Evolutionary conservation across 1,284 basidiomycete genomes (phyloP), one percentile per base, ranked within the genome.

Genomic region (Rhodotorula sp.): DNA sequence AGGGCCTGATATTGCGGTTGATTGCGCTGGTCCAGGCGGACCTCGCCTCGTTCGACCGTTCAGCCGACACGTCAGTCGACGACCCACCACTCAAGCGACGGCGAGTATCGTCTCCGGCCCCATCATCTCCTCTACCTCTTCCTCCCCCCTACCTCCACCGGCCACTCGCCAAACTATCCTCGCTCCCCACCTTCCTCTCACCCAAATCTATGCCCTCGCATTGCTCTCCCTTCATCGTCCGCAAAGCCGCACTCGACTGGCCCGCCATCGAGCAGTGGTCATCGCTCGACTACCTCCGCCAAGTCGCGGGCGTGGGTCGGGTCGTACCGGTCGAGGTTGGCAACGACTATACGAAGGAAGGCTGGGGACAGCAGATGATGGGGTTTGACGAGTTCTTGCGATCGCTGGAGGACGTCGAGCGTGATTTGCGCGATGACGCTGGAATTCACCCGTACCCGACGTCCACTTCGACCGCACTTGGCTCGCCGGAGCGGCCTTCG

Each of bases 251-350:
- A 73, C 80, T 19, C 13, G 8, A 34, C 27, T 91, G 90, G 89
- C 88, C 89, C 9, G 90, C 91, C 3, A 79, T 90, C 67, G 84
- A 87, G 64, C 83, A 84, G 13, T 95, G 93, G 94, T 70, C 79
- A n/a, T 87, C 85, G 36, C 79, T 83, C 15, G 78, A 81, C 0
- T 95, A 96, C 78, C 84, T 97, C 1, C 83, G 84, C 30, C 80
- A 82, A 9, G 80, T 85, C 3, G 86, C 87, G 3, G 94, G 94
- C 15, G 86, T 85, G 44, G 92, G 90, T 6, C 85, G 95, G 22
- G 81, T 92, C 13, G 90, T 98, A 1, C 95, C 95, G 8, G 88
- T 98, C 17, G 95, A 99, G 80, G 82, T 95, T 34, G 95, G 95
- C 6, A 80, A 81, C 56, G 89, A 93, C 77, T 99, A 99, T 79